A percentile compares a stretch with the other conserved stretches of the same genome.
These are phyloP conservation scores for Daldinia decipiens DNA, from an alignment of 495 filamentous ascomycete species.

Conservation along the genomic window DNA sequence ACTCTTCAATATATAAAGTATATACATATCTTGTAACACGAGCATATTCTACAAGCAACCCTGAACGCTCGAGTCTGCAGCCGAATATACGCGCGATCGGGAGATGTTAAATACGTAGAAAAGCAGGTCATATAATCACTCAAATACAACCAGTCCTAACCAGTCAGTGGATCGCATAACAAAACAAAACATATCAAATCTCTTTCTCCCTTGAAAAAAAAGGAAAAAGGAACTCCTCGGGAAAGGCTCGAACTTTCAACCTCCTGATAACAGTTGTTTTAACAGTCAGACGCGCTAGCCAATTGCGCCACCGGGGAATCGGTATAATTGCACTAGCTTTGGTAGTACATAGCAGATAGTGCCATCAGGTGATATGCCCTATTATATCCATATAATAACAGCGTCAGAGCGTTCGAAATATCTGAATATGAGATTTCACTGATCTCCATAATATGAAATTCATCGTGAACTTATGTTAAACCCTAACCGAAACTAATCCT, in stretches of 20 bases:
- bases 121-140: no score
- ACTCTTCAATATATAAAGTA: no score
- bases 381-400: neutral
- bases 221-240: neutral
- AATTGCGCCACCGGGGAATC: conserved; percentile 7
- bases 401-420: neutral
- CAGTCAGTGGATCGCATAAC: no score
- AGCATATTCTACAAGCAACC: no score
- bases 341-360: neutral
- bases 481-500: neutral
- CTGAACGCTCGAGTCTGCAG: no score
- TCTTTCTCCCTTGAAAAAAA: neutral
- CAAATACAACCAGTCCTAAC: no score
- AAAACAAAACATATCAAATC: neutral
- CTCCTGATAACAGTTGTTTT: conserved; percentile 2
- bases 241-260: conserved; percentile 10
- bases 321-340: neutral
- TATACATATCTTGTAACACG: no score
- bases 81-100: no score
- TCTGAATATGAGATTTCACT: neutral
- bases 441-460: neutral
- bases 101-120: no score
- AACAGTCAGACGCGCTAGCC: conserved; percentile 9
- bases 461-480: neutral
- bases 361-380: neutral